phyloP scores from a whole-genome alignment of 2,329 filamentous ascomycete genomes.

The Penicillium sp. region DNA sequence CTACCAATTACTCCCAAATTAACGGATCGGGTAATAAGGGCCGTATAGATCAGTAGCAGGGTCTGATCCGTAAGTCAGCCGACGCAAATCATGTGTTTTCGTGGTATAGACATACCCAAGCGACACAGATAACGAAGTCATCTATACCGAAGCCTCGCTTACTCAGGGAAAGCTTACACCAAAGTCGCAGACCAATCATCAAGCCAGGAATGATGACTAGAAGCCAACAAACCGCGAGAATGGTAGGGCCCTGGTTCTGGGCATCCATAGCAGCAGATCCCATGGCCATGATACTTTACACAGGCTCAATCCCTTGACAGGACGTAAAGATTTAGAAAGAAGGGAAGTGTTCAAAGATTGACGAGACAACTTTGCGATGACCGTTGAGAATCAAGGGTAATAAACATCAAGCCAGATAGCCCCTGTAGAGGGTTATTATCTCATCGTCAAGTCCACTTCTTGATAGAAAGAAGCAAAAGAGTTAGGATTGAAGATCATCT shows the following conservation, averaged over 20 bases:
- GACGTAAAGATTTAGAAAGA: not conserved
- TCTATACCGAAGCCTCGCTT: slow-evolving; percentile 42
- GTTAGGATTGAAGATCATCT: not conserved
- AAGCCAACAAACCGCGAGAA: slow-evolving; percentile 11
- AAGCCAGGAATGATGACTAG: slow-evolving; percentile 6
- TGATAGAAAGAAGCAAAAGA: not conserved
- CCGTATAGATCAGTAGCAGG: slow-evolving; percentile 31
- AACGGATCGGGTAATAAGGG: slow-evolving; percentile 32
- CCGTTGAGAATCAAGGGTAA: not conserved
- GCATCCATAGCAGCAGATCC: not conserved
- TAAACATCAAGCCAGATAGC: not conserved
- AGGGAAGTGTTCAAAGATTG: not conserved
- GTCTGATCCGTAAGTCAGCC: slow-evolving; percentile 4
- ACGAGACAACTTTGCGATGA: not conserved
- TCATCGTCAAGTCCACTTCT: not conserved
- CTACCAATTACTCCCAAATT: slow-evolving; percentile 39
- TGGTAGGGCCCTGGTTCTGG: slow-evolving; percentile 7
- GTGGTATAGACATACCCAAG: slow-evolving; percentile 32
- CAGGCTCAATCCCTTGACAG: not conserved
- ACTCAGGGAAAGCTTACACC: slow-evolving; percentile 32
- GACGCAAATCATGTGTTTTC: not conserved
- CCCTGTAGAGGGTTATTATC: not conserved
- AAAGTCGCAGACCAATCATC: slow-evolving; percentile 23
- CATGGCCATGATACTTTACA: not conserved
- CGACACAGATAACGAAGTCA: slow-evolving; percentile 36